Percentiles rank a stretch among this genome's conserved stretches.
These are phyloP conservation scores for Botrytis paeoniae DNA, from an alignment of 2,329 filamentous ascomycete genomes.

Conservation along the genomic window DNA sequence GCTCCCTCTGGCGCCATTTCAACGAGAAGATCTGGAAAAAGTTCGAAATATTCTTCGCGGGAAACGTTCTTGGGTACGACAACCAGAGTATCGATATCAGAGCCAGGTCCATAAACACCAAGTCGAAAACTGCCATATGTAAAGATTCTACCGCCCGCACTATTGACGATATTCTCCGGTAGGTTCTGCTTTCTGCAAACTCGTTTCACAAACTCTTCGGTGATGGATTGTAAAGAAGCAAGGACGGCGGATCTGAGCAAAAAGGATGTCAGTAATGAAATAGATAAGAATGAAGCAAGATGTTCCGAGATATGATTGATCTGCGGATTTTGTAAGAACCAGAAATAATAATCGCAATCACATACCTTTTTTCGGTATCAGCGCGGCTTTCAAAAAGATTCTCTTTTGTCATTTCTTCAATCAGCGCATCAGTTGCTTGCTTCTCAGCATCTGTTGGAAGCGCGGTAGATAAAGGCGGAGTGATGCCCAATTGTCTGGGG, in stretches of 20 bases:
- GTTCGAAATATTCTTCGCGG: conserved; percentile 86
- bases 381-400: conserved; percentile 86
- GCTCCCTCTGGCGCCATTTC: conserved; percentile 73
- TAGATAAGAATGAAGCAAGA: neutral
- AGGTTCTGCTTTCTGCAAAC: conserved; percentile 59
- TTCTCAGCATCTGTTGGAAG: conserved; percentile 77
- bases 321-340: neutral
- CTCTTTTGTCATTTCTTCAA: conserved; percentile 80
- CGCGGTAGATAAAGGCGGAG: conserved; percentile 74
- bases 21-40: conserved; percentile 77
- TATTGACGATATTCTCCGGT: conserved; percentile 73
- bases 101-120: conserved; percentile 90
- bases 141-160: conserved; percentile 87
- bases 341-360: neutral
- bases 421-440: conserved; percentile 71
- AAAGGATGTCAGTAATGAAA: conserved; percentile 16
- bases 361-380: conserved; percentile 79
- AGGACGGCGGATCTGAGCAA: conserved; percentile 61
- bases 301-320: neutral
- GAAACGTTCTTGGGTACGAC: conserved; percentile 86
- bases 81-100: conserved; percentile 95
- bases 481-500: conserved; percentile 57
- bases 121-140: conserved; percentile 95
- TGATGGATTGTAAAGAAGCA: conserved; percentile 71
- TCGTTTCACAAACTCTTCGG: conserved; percentile 80